phyloP scores from a whole-genome alignment of 2,329 filamentous ascomycete genomes.

The Alternaria sp. region DNA sequence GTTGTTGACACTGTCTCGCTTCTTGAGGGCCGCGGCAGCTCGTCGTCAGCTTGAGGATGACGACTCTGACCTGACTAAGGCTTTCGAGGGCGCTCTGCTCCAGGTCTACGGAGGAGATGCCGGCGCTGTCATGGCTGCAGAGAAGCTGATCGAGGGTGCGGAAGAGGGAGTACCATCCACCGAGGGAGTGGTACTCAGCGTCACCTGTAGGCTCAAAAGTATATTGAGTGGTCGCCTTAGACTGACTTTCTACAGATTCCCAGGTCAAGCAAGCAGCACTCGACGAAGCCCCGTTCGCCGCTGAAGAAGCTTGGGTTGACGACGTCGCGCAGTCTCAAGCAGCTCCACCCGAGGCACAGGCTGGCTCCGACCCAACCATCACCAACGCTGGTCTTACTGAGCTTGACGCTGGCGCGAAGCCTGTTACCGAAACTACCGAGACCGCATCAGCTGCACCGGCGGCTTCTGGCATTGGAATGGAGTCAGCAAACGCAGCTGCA shows the following conservation, averaged over 20 bases:
- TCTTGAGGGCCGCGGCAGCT: conserved; percentile 79
- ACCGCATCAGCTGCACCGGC: conserved; percentile 39
- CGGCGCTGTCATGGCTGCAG: conserved; percentile 73
- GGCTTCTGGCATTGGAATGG: conserved; percentile 50
- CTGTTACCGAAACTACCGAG: conserved; percentile 40
- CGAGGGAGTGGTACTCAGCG: conserved; percentile 67
- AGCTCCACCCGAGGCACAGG: conserved; percentile 43
- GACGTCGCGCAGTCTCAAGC: conserved; percentile 55
- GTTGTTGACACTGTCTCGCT: conserved; percentile 76
- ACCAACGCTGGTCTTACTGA: conserved; percentile 72
- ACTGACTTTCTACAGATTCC: conserved; percentile 54
- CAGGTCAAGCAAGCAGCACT: conserved; percentile 63
- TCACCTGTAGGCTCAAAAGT: conserved; percentile 68
- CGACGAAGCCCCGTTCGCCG: conserved; percentile 61
- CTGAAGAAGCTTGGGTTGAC: conserved; percentile 58
- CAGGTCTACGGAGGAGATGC: conserved; percentile 81
- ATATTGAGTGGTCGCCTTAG: not conserved
- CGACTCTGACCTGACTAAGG: conserved; percentile 77
- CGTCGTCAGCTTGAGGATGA: conserved; percentile 74
- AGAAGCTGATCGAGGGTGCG: conserved; percentile 77
- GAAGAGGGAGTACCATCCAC: conserved; percentile 71
- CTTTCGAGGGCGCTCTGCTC: conserved; percentile 79
- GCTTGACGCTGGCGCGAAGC: conserved; percentile 56
- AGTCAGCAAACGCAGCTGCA: conserved; percentile 60
- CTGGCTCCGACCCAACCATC: conserved; percentile 69